Percentiles rank a stretch among this genome's conserved stretches.
Conservation (phyloP, 768 basidiomycete species). For the Coprinopsis sp. region DNA sequence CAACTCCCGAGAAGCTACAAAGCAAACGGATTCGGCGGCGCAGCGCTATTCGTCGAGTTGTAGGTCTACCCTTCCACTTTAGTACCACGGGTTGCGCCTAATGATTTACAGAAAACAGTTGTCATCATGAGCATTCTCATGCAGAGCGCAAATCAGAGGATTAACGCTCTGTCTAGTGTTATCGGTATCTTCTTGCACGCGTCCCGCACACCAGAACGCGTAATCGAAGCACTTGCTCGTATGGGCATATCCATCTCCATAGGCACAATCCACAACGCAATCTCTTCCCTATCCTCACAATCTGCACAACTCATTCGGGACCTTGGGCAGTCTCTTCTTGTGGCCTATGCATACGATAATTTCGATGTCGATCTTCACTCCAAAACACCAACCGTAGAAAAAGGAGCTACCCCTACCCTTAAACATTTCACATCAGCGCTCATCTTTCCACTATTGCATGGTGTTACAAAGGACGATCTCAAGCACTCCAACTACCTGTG, state of each 20-base stretch:
- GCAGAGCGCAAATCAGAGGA: no score
- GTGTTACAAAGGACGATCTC: conserved; percentile 14
- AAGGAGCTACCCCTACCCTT: conserved; percentile 11
- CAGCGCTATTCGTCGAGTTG: no score
- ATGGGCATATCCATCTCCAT: conserved; percentile 22
- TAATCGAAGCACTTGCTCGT: conserved; percentile 21
- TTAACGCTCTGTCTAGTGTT: no score
- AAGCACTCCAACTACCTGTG: conserved; percentile 18
- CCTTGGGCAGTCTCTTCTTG: conserved; percentile 11
- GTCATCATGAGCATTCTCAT: no score
- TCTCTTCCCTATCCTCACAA: conserved; percentile 14
- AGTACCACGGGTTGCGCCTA: no score
- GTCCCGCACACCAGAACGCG: conserved; percentile 18
- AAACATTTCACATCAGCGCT: conserved; percentile 22
- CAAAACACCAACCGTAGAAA: conserved; percentile 17
- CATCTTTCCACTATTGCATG: conserved; percentile 18
- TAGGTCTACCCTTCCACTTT: no score
- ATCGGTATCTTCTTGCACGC: conserved; percentile 27
- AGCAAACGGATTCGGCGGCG: no score
- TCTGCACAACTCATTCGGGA: background rate
- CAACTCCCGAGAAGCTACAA: no score
- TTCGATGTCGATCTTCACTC: conserved; percentile 21
- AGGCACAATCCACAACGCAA: conserved; percentile 12
- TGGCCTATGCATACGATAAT: conserved; percentile 21
- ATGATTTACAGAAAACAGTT: no score